Base-by-base conservation (phyloP, 1,284 basidiomycete genomes). In the Trichosporon sp. region DNA sequence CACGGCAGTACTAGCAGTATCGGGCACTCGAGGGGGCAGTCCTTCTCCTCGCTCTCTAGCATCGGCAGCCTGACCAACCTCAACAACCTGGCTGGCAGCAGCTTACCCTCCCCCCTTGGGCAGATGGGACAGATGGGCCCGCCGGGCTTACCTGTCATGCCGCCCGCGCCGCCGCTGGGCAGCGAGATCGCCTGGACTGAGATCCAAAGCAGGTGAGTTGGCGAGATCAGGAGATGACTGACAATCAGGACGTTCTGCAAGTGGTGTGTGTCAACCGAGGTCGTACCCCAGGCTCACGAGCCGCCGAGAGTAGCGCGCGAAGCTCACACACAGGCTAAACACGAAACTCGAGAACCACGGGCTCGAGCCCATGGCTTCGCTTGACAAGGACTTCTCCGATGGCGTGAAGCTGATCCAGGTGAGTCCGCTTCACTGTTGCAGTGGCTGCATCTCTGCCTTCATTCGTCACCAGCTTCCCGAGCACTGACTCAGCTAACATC, bases 361-460 rank as follows among this genome's bases (percentile, higher is more conserved):
- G 73, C 89, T 96, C 77, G 90, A 92, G 21, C 90, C 93, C n/a
- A 97, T 99, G 93, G 87, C 87, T 12, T 94, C 94, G 59, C 88
- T 99, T 2, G 91, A 93, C 31, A 88, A 89, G 68, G 96, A 98
- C 86, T 89, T 99, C 66, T 94, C 92, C 4, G 94, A 98, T 85
- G 96, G 96, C 63, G 95, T 98, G 40, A 91, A 92, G 76, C 87
- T 99, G 59, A 96, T 98, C 74, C 94, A 88, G 77, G 83, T 84
- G 66, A 46, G 43, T 46, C 16, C 4, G 4, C 16, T 14, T n/a
- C 16, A 8, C 14, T 70, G 26, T 26, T 26, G 26, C 26, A 26
- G 26, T 26, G 26, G 26, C 26, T 26, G 26, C 26, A 26, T 26
- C 26, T 1, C 26, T 26, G 2, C 26, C 26, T 26, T 26, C 26